Conservation (phyloP, 2,329 filamentous ascomycete genomes). For the Corinectria fuckeliana region DNA sequence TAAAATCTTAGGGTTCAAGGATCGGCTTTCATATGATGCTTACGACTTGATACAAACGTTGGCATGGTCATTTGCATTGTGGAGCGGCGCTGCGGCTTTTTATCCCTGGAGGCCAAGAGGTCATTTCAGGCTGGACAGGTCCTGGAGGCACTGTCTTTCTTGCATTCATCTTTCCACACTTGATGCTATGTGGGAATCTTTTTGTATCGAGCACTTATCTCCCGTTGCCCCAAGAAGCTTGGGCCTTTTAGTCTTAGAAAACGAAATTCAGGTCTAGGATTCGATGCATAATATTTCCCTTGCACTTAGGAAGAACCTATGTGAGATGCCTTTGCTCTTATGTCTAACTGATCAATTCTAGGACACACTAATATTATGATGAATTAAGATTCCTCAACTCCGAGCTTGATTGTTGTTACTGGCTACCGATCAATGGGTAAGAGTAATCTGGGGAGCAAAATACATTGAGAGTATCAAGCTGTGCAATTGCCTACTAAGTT, state of each 20-base stretch:
- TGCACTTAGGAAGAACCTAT: not conserved
- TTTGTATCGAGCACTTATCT: not conserved
- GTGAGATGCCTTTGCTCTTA: not conserved
- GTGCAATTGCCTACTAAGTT: not conserved
- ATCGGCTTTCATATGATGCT: constrained; percentile 1
- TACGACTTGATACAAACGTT: constrained; percentile 11
- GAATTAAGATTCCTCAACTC: not conserved
- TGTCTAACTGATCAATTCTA: not conserved
- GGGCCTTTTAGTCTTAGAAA: not conserved
- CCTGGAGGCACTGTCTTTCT: not conserved
- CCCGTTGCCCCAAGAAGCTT: not conserved
- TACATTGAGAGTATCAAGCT: too few species aligned
- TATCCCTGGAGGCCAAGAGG: not conserved
- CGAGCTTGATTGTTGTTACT: not conserved
- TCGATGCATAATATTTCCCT: not conserved
- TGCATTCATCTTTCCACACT: not conserved
- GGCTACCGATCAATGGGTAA: too few species aligned
- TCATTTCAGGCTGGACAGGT: not conserved
- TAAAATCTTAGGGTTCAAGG: not conserved
- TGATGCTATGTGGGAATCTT: not conserved
- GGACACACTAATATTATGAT: too few species aligned
- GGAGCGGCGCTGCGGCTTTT: constrained; percentile 7
- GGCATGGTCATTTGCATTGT: constrained; percentile 6
- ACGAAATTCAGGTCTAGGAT: not conserved
- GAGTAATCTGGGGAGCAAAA: too few species aligned